Conservation (phyloP, 495 filamentous ascomycete species). For the Terfezia boudieri region DNA sequence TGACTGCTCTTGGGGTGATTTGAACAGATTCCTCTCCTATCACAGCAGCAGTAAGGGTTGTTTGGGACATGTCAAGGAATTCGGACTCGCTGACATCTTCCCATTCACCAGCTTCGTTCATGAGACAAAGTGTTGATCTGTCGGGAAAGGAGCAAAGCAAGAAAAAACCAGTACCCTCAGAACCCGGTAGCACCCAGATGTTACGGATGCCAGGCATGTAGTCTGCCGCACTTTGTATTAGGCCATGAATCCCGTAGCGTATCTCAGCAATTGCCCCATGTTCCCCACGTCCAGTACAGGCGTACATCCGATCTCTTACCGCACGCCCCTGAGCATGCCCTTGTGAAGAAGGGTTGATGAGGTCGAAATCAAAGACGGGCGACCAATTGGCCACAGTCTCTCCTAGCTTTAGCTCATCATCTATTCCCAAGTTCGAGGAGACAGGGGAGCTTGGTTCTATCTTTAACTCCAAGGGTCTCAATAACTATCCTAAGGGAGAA, state of each 20-base stretch:
- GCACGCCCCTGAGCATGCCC: conserved; percentile 11
- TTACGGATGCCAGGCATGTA: conserved; percentile 12
- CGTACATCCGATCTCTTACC: conserved; percentile 30
- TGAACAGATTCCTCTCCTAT: conserved; percentile 12
- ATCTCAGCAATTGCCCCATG: conserved; percentile 46
- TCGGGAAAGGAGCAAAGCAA: conserved; percentile 13
- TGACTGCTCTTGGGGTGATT: conserved; percentile 13
- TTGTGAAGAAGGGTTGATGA: conserved; percentile 12
- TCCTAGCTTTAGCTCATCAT: conserved; percentile 24
- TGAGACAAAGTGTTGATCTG: conserved; percentile 14
- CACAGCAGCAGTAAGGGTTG: conserved; percentile 14
- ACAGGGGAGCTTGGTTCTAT: conserved; percentile 13
- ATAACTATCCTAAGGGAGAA: not conserved
- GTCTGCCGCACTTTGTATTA: conserved; percentile 22
- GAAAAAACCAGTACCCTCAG: conserved; percentile 13
- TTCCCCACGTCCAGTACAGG: conserved; percentile 33
- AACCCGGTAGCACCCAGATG: conserved; percentile 16
- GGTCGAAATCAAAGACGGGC: conserved; percentile 47
- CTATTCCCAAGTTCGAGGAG: not conserved
- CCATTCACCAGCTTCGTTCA: conserved; percentile 12
- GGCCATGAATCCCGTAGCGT: conserved; percentile 47
- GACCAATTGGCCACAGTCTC: conserved; percentile 64
- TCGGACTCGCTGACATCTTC: conserved; percentile 11
- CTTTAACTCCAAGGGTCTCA: conserved; percentile 18
- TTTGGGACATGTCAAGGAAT: conserved; percentile 12